These are phyloP conservation scores for Carex pumila DNA, from an alignment of 176 grass and related monocot species.

Conservation along the genomic window DNA sequence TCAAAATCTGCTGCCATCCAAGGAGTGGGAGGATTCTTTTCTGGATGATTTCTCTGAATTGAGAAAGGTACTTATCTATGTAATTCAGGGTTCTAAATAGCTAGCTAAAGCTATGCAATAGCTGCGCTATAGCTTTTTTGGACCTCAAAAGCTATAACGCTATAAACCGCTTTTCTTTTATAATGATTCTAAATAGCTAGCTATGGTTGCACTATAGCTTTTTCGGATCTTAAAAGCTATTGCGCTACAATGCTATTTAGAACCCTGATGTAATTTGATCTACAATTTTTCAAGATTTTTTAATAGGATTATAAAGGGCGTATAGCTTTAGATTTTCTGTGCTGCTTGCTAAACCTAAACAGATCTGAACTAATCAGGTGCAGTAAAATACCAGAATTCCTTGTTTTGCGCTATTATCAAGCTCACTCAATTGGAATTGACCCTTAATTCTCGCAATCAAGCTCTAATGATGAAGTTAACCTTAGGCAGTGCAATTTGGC, in stretches of 20 bases:
- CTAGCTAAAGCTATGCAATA: too few species aligned
- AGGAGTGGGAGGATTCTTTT: slow-evolving; percentile 61
- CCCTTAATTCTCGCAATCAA: background rate
- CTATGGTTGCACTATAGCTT: too few species aligned
- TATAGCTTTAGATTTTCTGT: background rate
- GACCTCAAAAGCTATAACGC: too few species aligned
- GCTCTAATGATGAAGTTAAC: background rate
- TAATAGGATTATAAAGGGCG: background rate
- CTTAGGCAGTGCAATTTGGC: background rate
- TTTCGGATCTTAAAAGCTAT: too few species aligned
- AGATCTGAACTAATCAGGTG: background rate
- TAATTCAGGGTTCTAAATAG: background rate
- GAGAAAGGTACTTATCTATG: slow-evolving; percentile 35
- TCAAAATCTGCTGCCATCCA: slow-evolving; percentile 48
- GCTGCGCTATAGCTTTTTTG: too few species aligned
- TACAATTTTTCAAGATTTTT: background rate
- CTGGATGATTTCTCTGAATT: slow-evolving; percentile 39
- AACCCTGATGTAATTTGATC: background rate
- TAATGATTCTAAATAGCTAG: too few species aligned
- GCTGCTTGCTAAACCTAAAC: slow-evolving; percentile 12
- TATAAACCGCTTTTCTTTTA: too few species aligned
- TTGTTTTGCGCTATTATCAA: background rate
- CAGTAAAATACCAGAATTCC: background rate
- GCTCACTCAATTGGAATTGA: background rate
- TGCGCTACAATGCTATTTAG: too few species aligned